Percentiles rank a stretch among this genome's conserved stretches.
phyloP scores from a whole-genome alignment of 805 yeast genomes.

The Pachysolen tannophilus region DNA sequence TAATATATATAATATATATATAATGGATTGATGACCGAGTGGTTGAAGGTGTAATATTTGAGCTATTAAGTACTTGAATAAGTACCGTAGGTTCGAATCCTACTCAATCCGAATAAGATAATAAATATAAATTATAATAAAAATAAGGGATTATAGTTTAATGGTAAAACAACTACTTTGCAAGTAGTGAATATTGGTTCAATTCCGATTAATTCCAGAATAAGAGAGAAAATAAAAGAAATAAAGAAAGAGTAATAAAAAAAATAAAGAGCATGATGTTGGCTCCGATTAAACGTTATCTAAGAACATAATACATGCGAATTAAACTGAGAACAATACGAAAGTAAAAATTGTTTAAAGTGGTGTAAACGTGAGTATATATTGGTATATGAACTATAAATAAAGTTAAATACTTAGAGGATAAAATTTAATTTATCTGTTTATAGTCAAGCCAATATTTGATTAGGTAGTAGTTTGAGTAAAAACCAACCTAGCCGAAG shows the following conservation, averaged over 20 bases:
- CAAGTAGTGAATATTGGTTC: constrained; percentile 14
- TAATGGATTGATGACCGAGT: constrained; percentile 13
- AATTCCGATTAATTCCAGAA: constrained; percentile 12
- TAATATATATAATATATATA: too few relatives aligned
- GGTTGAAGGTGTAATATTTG: constrained; percentile 15
- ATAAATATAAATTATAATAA: too few relatives aligned
- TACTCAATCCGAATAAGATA: constrained; percentile 14
- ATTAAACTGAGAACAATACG: constrained; percentile 10
- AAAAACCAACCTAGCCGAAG: constrained; percentile 12
- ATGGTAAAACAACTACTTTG: constrained; percentile 16
- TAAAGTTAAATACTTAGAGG: constrained; percentile 4
- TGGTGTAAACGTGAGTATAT: constrained; percentile 15
- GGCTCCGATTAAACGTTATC: constrained; percentile 15
- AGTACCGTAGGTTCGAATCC: constrained; percentile 16
- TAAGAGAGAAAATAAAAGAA: constrained; percentile 3
- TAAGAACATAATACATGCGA: constrained; percentile 14
- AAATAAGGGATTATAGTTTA: too few relatives aligned
- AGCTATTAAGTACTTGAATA: constrained; percentile 12
- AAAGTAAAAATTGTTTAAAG: constrained; percentile 9
- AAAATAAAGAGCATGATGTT: constrained; percentile 14
- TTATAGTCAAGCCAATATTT: constrained; percentile 12
- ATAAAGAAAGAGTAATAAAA: constrained; percentile 6
- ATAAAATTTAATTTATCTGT: constrained; percentile 5
- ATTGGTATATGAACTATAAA: constrained; percentile 11
- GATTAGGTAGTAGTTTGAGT: constrained; percentile 14